Evolutionary conservation across 441 rosid genomes (phyloP).

Genomic region (Erysimum cheiri): DNA sequence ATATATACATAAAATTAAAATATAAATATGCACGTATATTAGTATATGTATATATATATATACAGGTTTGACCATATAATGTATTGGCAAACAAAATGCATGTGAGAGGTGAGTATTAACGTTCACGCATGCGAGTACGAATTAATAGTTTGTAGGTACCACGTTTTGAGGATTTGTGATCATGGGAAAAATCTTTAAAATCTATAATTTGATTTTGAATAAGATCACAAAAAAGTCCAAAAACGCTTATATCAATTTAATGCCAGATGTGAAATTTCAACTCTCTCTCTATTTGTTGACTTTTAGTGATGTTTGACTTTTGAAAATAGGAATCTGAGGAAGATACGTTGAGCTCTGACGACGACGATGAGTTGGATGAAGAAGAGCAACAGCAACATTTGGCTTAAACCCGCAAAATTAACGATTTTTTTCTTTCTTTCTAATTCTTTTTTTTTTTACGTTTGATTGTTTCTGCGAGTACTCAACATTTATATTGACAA

Average conservation of each 20-base stretch:
- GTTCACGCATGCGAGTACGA: conserved; percentile 21
- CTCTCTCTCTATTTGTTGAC: conserved; percentile 28
- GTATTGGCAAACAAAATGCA: conserved; percentile 14
- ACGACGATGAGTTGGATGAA: conserved; percentile 44
- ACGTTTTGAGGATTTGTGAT: conserved; percentile 36
- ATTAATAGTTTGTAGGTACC: conserved; percentile 32
- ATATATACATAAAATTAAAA: background rate
- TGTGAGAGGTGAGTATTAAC: conserved; percentile 21
- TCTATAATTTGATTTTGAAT: conserved; percentile 28
- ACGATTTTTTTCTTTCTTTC: conserved; percentile 1
- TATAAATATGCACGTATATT: background rate
- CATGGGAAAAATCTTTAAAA: conserved; percentile 14
- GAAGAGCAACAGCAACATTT: conserved; percentile 50
- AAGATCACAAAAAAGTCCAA: conserved; percentile 2
- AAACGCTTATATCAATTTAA: conserved; percentile 22
- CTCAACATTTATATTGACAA: conserved; percentile 27
- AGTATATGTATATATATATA: background rate
- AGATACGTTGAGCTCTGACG: conserved; percentile 49
- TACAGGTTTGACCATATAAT: conserved; percentile 5
- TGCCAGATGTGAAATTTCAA: conserved; percentile 33
- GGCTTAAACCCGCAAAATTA: conserved; percentile 23
- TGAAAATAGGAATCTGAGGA: conserved; percentile 49
- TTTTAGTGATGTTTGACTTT: conserved; percentile 35
- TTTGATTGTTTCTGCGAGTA: conserved; percentile 2
- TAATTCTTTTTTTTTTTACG: conserved; percentile 2